Evolutionary conservation across 768 basidiomycete species (phyloP).

Genomic region (Rhodotorula diobovata): DNA sequence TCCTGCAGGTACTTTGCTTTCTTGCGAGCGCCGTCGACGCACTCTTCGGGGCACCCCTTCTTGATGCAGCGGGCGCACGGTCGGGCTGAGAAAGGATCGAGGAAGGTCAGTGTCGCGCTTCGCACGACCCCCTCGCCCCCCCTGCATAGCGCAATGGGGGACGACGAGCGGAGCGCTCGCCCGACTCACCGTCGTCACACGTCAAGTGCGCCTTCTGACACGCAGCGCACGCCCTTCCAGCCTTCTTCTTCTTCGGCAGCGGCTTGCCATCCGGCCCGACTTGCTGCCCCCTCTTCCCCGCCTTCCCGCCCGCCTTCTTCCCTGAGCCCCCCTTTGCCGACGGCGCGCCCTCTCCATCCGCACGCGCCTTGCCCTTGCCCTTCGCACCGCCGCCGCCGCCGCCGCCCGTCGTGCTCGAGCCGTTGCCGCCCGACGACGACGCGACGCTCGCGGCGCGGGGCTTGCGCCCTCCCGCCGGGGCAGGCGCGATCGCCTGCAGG

Average conservation of each 20-base stretch:
- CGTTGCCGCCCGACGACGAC: neutral
- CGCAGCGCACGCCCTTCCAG: constrained; percentile 84
- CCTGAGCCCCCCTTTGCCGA: neutral
- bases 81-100: constrained; percentile 58
- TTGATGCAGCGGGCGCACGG: constrained; percentile 95
- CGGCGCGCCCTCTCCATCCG: neutral
- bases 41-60: constrained; percentile 80
- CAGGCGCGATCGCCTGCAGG: constrained; percentile 3
- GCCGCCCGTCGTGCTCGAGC: neutral
- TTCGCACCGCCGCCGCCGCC: too few species aligned
- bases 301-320: neutral
- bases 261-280: constrained; percentile 26
- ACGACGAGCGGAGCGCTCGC: too few species aligned
- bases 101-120: neutral
- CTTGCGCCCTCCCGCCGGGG: neutral
- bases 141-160: neutral
- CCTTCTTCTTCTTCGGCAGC: constrained; percentile 68
- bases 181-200: constrained; percentile 92
- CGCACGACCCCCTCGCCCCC: neutral
- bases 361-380: neutral
- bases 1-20: constrained; percentile 96
- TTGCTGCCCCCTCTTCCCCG: neutral
- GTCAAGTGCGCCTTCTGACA: constrained; percentile 97
- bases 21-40: constrained; percentile 91
- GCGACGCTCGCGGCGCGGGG: neutral